phyloP scores from a whole-genome alignment of 129 eudicot species.

The Flaveria ramosissima region DNA sequence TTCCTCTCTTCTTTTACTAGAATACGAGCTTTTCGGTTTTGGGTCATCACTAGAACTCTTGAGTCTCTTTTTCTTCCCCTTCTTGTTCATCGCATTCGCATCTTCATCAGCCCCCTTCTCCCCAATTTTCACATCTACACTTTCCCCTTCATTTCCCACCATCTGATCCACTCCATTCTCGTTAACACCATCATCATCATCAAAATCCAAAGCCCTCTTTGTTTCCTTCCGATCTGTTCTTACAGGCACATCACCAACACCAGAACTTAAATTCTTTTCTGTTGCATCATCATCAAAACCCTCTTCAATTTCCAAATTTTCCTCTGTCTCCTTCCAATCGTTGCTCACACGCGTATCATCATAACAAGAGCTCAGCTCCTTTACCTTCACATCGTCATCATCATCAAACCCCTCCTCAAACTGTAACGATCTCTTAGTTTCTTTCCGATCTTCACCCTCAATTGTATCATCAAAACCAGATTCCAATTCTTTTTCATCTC shows the following conservation, averaged over 20 bases:
- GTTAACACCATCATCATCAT: conserved; percentile 33
- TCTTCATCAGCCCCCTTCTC: conserved; percentile 33
- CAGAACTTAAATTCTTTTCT: conserved; percentile 15
- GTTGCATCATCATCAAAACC: conserved; percentile 3
- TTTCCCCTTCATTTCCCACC: conserved; percentile 17
- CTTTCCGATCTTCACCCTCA: conserved; percentile 17
- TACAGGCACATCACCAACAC: conserved; percentile 18
- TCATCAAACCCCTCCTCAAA: conserved; percentile 10
- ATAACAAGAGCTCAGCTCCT: conserved; percentile 18
- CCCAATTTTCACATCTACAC: conserved; percentile 14
- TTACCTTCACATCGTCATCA: conserved; percentile 7
- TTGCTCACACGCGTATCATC: conserved; percentile 19
- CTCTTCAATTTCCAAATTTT: conserved; percentile 6
- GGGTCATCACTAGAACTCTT: conserved; percentile 33
- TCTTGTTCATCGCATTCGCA: conserved; percentile 36
- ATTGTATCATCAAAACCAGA: conserved; percentile 20
- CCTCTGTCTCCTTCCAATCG: conserved; percentile 4
- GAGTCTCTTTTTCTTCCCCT: conserved; percentile 49
- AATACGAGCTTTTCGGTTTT: conserved; percentile 32
- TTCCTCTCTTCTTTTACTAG: conserved; percentile 62
- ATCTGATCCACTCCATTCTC: conserved; percentile 21
- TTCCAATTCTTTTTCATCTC: not conserved
- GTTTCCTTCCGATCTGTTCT: conserved; percentile 40
- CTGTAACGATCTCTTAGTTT: conserved; percentile 1
- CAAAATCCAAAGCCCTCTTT: conserved; percentile 63